Conservation (phyloP, 164 flowering plant species). For the Piper betle region DNA sequence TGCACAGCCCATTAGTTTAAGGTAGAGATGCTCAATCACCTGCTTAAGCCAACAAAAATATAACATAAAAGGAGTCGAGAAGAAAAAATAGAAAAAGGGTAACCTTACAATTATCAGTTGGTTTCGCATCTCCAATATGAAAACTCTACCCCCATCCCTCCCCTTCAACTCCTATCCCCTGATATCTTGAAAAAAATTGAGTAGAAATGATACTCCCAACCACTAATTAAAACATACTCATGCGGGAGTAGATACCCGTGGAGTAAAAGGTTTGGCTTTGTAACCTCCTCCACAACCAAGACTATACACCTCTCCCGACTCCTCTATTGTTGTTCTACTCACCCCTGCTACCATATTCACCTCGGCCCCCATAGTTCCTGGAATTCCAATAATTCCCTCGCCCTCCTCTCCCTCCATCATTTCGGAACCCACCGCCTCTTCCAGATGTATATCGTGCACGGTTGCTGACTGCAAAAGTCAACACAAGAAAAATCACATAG, state of each 20-base stretch:
- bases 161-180: not conserved
- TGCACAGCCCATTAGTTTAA: not conserved
- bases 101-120: not conserved
- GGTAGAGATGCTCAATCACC: not conserved
- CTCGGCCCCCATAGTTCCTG: conserved; percentile 22
- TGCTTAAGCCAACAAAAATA: not conserved
- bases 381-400: conserved; percentile 27
- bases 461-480: conserved; percentile 22
- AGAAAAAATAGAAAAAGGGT: not conserved
- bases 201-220: not conserved
- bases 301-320: conserved; percentile 15
- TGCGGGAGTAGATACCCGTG: conserved; percentile 31
- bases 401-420: conserved; percentile 54
- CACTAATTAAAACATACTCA: conserved; percentile 8
- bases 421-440: conserved; percentile 33
- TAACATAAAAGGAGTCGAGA: not conserved
- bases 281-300: conserved; percentile 25
- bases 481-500: not conserved
- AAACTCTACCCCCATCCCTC: not conserved
- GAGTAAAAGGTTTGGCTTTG: conserved; percentile 19
- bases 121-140: not conserved
- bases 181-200: not conserved
- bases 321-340: conserved; percentile 28
- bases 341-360: conserved; percentile 23
- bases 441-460: conserved; percentile 31